Evolutionary conservation across 306 rosid species (phyloP).

Genomic region (Medicago lupulina): DNA sequence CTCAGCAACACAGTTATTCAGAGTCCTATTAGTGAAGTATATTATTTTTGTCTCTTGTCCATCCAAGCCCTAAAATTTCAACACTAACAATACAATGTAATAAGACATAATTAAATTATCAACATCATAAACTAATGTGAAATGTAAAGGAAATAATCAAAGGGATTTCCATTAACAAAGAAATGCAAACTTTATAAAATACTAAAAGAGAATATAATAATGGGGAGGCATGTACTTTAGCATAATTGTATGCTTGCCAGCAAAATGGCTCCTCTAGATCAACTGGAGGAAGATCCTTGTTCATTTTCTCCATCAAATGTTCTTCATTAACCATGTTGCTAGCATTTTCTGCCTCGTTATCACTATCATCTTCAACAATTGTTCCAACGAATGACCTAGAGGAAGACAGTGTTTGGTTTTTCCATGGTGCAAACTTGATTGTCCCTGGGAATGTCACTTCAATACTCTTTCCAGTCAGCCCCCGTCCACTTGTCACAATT

Average conservation of each 20-base stretch:
- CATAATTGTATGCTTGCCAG: slow-evolving; percentile 97
- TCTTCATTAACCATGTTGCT: slow-evolving; percentile 81
- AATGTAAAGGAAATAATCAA: slow-evolving; percentile 23
- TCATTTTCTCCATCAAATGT: slow-evolving; percentile 84
- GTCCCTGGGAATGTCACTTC: slow-evolving; percentile 99
- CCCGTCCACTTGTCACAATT: slow-evolving; percentile 82
- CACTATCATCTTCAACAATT: slow-evolving; percentile 78
- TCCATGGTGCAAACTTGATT: slow-evolving; percentile 87
- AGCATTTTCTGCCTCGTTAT: slow-evolving; percentile 72
- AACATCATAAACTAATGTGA: slow-evolving; percentile 25
- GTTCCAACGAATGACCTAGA: slow-evolving; percentile 56
- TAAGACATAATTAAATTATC: slow-evolving; percentile 24
- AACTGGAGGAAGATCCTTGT: slow-evolving; percentile 89
- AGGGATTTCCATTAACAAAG: slow-evolving; percentile 33
- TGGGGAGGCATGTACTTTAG: slow-evolving; percentile 63
- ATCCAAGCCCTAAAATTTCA: slow-evolving; percentile 36
- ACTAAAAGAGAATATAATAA: slow-evolving; percentile 27
- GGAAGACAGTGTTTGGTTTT: slow-evolving; percentile 56
- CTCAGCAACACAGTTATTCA: slow-evolving; percentile 9
- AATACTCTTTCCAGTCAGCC: slow-evolving; percentile 83
- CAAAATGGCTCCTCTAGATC: slow-evolving; percentile 98
- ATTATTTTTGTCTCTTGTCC: slow-evolving; percentile 29
- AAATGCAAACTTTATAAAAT: slow-evolving; percentile 8
- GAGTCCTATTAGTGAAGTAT: slow-evolving; percentile 23
- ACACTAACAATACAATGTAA: slow-evolving; percentile 20